phyloP scores from a whole-genome alignment of 2,329 filamentous ascomycete species.

The Calonectria pseudoreteaudii region DNA sequence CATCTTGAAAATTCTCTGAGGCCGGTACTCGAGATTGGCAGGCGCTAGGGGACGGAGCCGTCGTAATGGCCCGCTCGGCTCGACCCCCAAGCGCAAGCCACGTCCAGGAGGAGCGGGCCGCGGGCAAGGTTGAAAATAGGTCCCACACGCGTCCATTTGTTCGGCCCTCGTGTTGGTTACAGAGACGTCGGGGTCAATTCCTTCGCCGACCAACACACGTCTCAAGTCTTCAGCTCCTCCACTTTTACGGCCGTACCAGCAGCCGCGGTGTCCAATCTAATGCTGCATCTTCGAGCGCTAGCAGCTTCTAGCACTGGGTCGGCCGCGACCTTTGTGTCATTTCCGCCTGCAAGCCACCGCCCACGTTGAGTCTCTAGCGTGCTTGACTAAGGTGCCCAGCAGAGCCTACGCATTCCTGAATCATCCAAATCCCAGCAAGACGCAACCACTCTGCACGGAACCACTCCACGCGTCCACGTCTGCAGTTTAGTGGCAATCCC shows the following conservation, averaged over 20 bases:
- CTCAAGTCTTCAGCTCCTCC: slow-evolving; percentile 11
- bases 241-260: background rate
- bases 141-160: background rate
- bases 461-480: background rate
- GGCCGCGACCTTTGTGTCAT: background rate
- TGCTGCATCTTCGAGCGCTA: background rate
- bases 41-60: background rate
- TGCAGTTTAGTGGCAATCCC: background rate
- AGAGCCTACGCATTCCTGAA: background rate
- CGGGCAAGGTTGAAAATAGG: background rate
- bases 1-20: background rate
- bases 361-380: background rate
- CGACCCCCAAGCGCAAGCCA: background rate
- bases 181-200: slow-evolving; percentile 7
- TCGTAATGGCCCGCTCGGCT: background rate
- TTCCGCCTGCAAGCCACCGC: background rate
- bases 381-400: background rate
- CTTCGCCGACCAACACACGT: background rate
- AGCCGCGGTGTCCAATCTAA: background rate
- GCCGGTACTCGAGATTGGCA: background rate
- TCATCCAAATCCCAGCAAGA: background rate
- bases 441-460: background rate
- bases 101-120: background rate
- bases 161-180: background rate
- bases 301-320: background rate